Conservation (phyloP, 495 filamentous ascomycete genomes). For the Choiromyces venosus region DNA sequence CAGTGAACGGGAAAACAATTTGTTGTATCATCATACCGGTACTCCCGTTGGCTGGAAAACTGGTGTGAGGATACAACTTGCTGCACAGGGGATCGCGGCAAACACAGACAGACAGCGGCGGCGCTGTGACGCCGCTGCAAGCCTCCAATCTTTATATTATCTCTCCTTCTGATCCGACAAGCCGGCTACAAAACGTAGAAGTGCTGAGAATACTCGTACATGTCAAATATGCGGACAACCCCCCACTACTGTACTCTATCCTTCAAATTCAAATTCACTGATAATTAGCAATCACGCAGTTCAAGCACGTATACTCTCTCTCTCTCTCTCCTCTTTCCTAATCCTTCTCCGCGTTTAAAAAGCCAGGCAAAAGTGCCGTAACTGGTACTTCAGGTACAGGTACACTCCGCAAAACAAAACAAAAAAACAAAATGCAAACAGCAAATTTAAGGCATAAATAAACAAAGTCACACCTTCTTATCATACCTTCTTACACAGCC, state of each 20-base stretch:
- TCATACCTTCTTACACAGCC: too few relatives aligned
- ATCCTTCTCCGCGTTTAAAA: background rate
- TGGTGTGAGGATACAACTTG: background rate
- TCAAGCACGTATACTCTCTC: background rate
- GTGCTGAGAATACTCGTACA: too few relatives aligned
- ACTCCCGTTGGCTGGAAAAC: background rate
- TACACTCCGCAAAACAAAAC: background rate
- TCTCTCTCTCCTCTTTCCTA: background rate
- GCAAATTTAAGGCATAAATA: background rate
- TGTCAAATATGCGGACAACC: background rate
- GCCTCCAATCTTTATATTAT: background rate
- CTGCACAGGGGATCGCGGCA: conserved; percentile 21
- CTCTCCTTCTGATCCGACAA: conserved; percentile 8
- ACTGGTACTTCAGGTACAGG: too few relatives aligned
- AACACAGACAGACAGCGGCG: background rate
- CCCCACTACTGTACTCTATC: background rate
- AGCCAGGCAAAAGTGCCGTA: too few relatives aligned
- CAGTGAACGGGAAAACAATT: background rate
- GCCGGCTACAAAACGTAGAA: conserved; percentile 12
- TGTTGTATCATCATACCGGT: too few relatives aligned
- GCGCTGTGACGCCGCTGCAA: background rate
- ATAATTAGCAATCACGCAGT: background rate
- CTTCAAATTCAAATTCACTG: background rate
- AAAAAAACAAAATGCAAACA: too few relatives aligned
- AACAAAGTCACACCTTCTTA: background rate